Percentiles rank a stretch among this genome's conserved stretches.
phyloP scores from a whole-genome alignment of 805 yeast species.

The Kodamaea kaohsiungensis region DNA sequence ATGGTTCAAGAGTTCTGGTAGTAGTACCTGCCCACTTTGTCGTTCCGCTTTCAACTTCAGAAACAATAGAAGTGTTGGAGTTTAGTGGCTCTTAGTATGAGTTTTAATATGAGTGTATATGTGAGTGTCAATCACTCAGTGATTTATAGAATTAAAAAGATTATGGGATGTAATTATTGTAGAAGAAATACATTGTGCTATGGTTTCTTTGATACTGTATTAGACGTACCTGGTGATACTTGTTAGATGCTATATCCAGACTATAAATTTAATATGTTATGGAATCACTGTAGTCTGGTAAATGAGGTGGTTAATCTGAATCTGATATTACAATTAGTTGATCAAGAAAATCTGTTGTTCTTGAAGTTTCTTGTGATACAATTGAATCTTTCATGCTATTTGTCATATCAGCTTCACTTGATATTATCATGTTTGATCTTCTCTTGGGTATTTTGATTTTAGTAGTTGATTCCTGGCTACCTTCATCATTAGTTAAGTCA shows the following conservation, averaged over 20 bases:
- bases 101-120: too few relatives aligned
- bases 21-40: conserved; percentile 93
- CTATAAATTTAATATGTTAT: too few relatives aligned
- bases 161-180: background rate
- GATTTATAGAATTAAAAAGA: background rate
- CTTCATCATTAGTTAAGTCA: background rate
- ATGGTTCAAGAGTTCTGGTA: conserved; percentile 95
- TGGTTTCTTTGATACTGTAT: too few relatives aligned
- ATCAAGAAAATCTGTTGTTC: background rate
- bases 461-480: background rate
- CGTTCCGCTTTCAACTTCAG: conserved; percentile 62
- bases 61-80: conserved; percentile 1
- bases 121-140: background rate
- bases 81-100: background rate
- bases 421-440: background rate
- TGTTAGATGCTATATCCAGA: too few relatives aligned
- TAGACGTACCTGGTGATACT: too few relatives aligned
- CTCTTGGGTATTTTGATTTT: background rate
- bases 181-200: too few relatives aligned
- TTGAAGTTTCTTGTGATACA: background rate
- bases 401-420: background rate
- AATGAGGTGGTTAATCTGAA: background rate
- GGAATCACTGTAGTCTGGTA: background rate
- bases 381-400: background rate
- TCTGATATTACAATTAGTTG: background rate